Evolutionary conservation across 1,284 basidiomycete genomes (phyloP).

Genomic region (Trametes hirsuta): DNA sequence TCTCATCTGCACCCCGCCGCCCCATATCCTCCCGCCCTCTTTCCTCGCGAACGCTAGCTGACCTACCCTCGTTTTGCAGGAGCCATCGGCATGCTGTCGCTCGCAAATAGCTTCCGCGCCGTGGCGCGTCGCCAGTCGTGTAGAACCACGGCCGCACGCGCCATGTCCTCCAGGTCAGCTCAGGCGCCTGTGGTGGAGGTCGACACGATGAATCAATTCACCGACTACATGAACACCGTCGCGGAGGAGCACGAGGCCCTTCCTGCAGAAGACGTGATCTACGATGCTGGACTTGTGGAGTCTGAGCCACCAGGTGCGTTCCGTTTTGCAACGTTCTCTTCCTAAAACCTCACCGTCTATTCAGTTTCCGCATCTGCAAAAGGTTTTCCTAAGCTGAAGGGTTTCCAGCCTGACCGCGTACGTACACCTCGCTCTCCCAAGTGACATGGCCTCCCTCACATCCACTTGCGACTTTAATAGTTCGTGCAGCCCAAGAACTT

Average conservation of each 20-base stretch:
- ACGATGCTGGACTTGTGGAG: slow-evolving; percentile 1
- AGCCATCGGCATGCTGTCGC: slow-evolving; percentile 24
- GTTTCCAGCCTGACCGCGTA: slow-evolving; percentile 12
- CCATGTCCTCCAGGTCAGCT: slow-evolving; percentile 6
- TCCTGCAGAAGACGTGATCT: not conserved
- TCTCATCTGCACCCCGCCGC: slow-evolving; percentile 13
- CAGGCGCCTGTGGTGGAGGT: not conserved
- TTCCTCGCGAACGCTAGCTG: slow-evolving; percentile 1
- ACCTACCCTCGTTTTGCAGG: slow-evolving; percentile 4
- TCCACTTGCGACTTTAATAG: slow-evolving; percentile 17
- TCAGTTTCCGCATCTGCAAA: not conserved
- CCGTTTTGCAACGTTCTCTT: not conserved
- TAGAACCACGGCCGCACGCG: slow-evolving; percentile 10
- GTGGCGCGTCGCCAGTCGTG: slow-evolving; percentile 22
- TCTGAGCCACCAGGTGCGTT: slow-evolving; percentile 3
- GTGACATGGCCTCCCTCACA: not conserved
- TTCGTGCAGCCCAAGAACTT: slow-evolving; percentile 35
- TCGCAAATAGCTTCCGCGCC: slow-evolving; percentile 24
- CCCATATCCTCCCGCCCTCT: slow-evolving; percentile 2
- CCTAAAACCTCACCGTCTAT: not conserved
- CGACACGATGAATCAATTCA: not conserved
- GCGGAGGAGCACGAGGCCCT: slow-evolving; percentile 9
- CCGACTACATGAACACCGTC: slow-evolving; percentile 1
- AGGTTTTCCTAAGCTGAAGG: slow-evolving; percentile 15
- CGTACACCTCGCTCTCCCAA: not conserved